Evolutionary conservation across 2,329 filamentous ascomycete genomes (phyloP), one percentile per base, ranked within the genome.

Genomic region (Scedosporium boydii): DNA sequence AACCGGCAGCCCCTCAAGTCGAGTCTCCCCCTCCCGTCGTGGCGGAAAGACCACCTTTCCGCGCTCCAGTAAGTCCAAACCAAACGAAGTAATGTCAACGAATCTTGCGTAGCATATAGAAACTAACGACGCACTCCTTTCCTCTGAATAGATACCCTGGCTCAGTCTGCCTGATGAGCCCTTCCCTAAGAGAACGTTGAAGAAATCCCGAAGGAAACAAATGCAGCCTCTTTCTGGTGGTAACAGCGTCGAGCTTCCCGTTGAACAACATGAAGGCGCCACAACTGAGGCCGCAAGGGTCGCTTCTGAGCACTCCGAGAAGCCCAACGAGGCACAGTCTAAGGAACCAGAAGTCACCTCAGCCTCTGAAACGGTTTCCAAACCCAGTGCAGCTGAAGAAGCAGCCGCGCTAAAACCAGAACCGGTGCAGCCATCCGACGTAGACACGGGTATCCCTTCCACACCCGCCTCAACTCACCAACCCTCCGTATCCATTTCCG

Each of bases 211-310:
- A 66, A 80, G 78, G 70, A 80, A 75, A 66, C 71, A 21, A 38
- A 55, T 38, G 29, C 59, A 61, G 26, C 70, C 6, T 65, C 78
- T 23, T 72, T 69, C 72, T 6, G 70, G 77, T 46, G 71, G 71
- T 4, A 68, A 74, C 41, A 67, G 73, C 14, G 73, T 83, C 0
- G 78, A 79, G 58, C 69, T 79, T 2, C 80, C 78, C 18, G 68
- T 70, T 27, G 76, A 74, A 51, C 75, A 75, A 61, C 72, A 75
- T 44, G 77, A 74, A 46, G 68, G 70, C 10, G 58, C 69, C 1
- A 60, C 68, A 23, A 72, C 74, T 41, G 62, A 70, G 53, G 60
- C 59, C 48, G 66, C 66, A 26, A 58, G 67, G 55, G 62, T 63
- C 60, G 64, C 67, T 51, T 67, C 63, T 46, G 67, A 67, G 34